Evolutionary conservation across 768 basidiomycete genomes (phyloP), one percentile per base, ranked within the genome.

Genomic region (Lactifluus subvellereus): DNA sequence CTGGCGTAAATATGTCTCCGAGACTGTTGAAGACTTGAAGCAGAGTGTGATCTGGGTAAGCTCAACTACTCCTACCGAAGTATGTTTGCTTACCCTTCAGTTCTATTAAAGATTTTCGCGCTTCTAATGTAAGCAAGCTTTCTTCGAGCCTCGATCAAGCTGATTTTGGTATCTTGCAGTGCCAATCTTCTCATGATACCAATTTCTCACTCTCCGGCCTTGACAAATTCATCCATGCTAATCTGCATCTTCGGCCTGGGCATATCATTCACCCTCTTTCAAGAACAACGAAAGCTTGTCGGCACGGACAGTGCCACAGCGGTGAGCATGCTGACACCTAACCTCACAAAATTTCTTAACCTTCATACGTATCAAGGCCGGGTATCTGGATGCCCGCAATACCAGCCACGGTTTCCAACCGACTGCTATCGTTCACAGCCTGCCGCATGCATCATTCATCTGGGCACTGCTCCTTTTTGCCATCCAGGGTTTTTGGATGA

Each of bases 401-500:
- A 64, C 54, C 0, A 33, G 8, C 40, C 38, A 60, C n/a, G 58
- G 63, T 27, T 64, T 60, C 49, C 47, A 60, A 11, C 54, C 63
- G 1, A 64, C 35, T 51, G 63, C 63, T 2, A 51, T 64, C 14
- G 63, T 60, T 30, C 63, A 64, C 48, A 64, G 58, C 14, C 10
- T 64, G 0, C 63, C 63, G 1, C 22, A 38, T 7, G 63, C 33
- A 18, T 43, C 11, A 7, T 64, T 64, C 27, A 10, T 60, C 8
- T 64, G 49, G 53, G 58, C 62, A 1, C 37, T 13, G 32, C 14
- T 64, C 4, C 49, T 64, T 16, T 64, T 64, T 14, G 10, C 27
- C 1, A 40, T 64, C 1, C 58, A 64, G 58, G 63, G 63, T 59
- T 64, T 64, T 60, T 60, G 54, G 53, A 20, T 64, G 40, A 8